These are phyloP conservation scores for Aeminium ludgeri DNA, from an alignment of 495 filamentous ascomycete species.

Conservation along the genomic window DNA sequence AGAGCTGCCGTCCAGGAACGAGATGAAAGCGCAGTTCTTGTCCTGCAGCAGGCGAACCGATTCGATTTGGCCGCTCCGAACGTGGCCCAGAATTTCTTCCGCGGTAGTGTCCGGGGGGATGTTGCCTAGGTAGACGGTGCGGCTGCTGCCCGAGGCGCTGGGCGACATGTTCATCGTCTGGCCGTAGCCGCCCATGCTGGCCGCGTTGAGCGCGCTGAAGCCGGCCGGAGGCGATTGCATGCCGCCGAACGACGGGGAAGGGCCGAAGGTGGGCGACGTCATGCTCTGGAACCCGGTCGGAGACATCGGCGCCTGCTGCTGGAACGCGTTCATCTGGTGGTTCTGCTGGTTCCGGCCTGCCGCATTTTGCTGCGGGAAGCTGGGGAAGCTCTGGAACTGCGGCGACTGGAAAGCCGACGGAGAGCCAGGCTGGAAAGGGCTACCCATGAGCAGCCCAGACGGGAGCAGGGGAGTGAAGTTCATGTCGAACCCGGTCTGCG, in stretches of 20 bases:
- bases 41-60: slow-evolving; percentile 89
- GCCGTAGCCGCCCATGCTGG: slow-evolving; percentile 38
- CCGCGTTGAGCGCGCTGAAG: slow-evolving; percentile 41
- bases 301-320: slow-evolving; percentile 45
- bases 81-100: slow-evolving; percentile 93
- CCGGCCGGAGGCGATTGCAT: slow-evolving; percentile 65
- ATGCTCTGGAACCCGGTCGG: slow-evolving; percentile 63
- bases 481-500: slow-evolving; percentile 87
- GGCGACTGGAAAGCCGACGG: slow-evolving; percentile 78
- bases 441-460: slow-evolving; percentile 84
- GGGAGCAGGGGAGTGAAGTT: slow-evolving; percentile 93
- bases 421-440: slow-evolving; percentile 89
- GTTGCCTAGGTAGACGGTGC: slow-evolving; percentile 94
- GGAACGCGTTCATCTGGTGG: slow-evolving; percentile 39
- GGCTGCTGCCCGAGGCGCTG: slow-evolving; percentile 75
- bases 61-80: slow-evolving; percentile 95
- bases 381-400: slow-evolving; percentile 71
- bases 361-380: slow-evolving; percentile 49
- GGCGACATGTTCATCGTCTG: slow-evolving; percentile 59
- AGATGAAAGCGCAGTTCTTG: slow-evolving; percentile 99
- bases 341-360: slow-evolving; percentile 36
- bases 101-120: slow-evolving; percentile 96
- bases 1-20: slow-evolving; percentile 89
- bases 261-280: slow-evolving; percentile 58
- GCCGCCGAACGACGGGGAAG: slow-evolving; percentile 55